phyloP scores from a whole-genome alignment of 495 filamentous ascomycete species.

The Penicillium salamii region DNA sequence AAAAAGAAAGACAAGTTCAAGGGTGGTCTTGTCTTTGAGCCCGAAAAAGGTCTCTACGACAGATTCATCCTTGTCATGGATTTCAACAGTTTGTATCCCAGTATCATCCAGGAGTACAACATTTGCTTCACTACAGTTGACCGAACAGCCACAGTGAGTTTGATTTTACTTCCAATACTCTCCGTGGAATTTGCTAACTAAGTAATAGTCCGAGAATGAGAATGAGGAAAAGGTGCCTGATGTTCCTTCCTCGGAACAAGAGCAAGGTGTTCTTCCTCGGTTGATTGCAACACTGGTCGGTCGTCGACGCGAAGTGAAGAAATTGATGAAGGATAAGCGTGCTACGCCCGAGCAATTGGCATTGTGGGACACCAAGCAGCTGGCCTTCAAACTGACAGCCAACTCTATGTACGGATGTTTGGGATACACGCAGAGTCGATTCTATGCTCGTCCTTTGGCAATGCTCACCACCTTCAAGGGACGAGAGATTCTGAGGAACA shows the following conservation, averaged over 20 bases:
- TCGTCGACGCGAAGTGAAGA: constrained; percentile 86
- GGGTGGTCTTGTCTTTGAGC: constrained; percentile 96
- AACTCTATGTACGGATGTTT: constrained; percentile 99
- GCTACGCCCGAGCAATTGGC: constrained; percentile 83
- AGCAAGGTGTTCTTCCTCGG: constrained; percentile 77
- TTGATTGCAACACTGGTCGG: constrained; percentile 89
- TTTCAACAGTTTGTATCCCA: constrained; percentile 98
- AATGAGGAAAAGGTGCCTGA: constrained; percentile 70
- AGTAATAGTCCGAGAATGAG: constrained; percentile 67
- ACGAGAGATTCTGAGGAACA: constrained; percentile 93
- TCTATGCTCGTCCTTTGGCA: constrained; percentile 92
- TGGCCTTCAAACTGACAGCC: constrained; percentile 93
- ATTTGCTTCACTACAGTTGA: constrained; percentile 99
- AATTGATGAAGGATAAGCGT: constrained; percentile 88
- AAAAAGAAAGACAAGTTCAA: constrained; percentile 99
- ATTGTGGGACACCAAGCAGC: constrained; percentile 97
- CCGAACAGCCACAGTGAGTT: constrained; percentile 57
- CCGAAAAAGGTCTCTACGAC: constrained; percentile 95
- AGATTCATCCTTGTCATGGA: constrained; percentile 98
- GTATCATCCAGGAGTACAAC: constrained; percentile 98
- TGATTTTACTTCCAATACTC: neutral
- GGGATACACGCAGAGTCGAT: constrained; percentile 91
- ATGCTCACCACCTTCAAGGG: constrained; percentile 97
- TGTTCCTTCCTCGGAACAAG: constrained; percentile 65
- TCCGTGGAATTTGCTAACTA: constrained; percentile 10